These are phyloP conservation scores for Camelina hispida DNA, from an alignment of 345 rosid genomes.

Conservation along the genomic window DNA sequence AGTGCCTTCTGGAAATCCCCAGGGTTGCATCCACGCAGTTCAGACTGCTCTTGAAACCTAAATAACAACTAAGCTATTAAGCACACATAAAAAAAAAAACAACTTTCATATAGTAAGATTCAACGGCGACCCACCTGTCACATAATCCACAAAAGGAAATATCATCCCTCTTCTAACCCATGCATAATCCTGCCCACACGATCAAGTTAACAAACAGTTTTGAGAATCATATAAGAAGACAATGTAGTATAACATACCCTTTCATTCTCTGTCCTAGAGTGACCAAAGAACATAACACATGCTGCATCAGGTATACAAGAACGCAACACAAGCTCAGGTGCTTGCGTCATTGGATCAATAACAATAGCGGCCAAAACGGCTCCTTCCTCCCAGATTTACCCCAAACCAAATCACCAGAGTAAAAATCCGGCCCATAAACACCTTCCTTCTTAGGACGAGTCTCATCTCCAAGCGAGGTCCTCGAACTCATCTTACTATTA, in stretches of 20 bases:
- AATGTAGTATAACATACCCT: conserved; percentile 58
- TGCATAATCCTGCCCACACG: conserved; percentile 75
- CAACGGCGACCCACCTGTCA: conserved; percentile 62
- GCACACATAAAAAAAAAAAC: conserved; percentile 16
- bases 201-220: conserved; percentile 10
- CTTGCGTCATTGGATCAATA: conserved; percentile 96
- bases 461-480: conserved; percentile 56
- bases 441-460: conserved; percentile 59
- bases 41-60: conserved; percentile 87
- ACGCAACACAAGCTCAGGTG: conserved; percentile 86
- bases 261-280: conserved; percentile 70
- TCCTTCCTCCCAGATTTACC: conserved; percentile 79
- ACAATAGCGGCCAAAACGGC: conserved; percentile 96
- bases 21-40: conserved; percentile 64
- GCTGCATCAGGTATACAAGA: conserved; percentile 95
- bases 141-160: conserved; percentile 85
- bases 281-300: conserved; percentile 97
- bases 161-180: conserved; percentile 90
- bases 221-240: conserved; percentile 1
- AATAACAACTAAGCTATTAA: conserved; percentile 25
- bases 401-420: conserved; percentile 96
- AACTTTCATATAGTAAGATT: background rate
- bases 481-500: conserved; percentile 50
- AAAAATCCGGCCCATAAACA: conserved; percentile 91
- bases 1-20: conserved; percentile 72